Conservation (phyloP, 2,329 filamentous ascomycete species). For the Fusarium buharicum region DNA sequence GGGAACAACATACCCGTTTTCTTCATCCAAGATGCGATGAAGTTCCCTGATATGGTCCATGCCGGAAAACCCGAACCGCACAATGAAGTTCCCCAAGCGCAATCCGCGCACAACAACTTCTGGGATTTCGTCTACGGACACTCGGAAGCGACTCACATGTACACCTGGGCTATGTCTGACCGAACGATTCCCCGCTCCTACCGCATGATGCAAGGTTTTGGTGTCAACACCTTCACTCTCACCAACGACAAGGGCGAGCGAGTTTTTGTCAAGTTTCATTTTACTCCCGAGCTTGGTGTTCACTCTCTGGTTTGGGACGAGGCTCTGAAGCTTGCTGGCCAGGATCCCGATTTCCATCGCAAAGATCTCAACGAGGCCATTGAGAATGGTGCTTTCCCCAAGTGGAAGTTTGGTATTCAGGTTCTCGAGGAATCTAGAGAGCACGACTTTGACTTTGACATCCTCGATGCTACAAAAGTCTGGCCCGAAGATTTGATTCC, state of each 20-base stretch:
- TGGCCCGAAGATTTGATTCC: constrained; percentile 85
- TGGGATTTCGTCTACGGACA: constrained; percentile 76
- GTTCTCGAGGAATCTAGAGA: constrained; percentile 75
- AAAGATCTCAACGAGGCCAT: constrained; percentile 82
- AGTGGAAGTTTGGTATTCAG: constrained; percentile 87
- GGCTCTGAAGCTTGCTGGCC: constrained; percentile 76
- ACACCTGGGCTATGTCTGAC: constrained; percentile 82
- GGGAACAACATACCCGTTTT: constrained; percentile 81
- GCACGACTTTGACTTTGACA: constrained; percentile 85
- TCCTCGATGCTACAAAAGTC: constrained; percentile 85
- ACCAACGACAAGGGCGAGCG: constrained; percentile 74
- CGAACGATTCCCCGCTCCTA: constrained; percentile 77
- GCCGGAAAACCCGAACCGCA: constrained; percentile 75
- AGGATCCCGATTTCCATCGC: constrained; percentile 84
- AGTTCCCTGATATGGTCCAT: constrained; percentile 75
- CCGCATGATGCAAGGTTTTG: constrained; percentile 88
- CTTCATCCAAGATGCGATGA: constrained; percentile 80
- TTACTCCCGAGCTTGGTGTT: constrained; percentile 77
- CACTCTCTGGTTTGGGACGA: constrained; percentile 84
- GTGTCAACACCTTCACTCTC: constrained; percentile 81
- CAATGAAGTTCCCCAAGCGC: constrained; percentile 76
- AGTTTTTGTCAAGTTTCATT: constrained; percentile 82
- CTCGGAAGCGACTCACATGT: constrained; percentile 80
- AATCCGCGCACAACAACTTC: constrained; percentile 78
- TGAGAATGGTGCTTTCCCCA: constrained; percentile 74